A percentile compares a stretch with the other conserved stretches of the same genome.
phyloP scores from a whole-genome alignment of 495 filamentous ascomycete genomes.

The Penicillium cosmopolitanum region DNA sequence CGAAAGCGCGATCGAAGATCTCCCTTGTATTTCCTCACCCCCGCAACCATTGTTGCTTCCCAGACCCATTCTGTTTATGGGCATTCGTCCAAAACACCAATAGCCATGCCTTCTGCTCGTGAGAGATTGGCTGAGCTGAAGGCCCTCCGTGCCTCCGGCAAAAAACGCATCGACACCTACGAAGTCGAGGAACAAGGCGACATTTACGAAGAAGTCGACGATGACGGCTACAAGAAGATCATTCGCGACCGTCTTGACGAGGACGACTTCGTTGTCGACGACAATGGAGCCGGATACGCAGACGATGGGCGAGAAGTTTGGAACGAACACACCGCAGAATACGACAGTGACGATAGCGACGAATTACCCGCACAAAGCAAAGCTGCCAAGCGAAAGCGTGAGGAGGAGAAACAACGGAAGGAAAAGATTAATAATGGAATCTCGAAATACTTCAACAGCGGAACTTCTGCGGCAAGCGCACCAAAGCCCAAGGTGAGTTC shows the following conservation, averaged over 20 bases:
- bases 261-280: slow-evolving; percentile 97
- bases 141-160: slow-evolving; percentile 84
- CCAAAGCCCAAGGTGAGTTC: slow-evolving; percentile 76
- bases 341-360: slow-evolving; percentile 69
- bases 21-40: slow-evolving; percentile 27
- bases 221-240: slow-evolving; percentile 95
- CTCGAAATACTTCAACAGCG: slow-evolving; percentile 88
- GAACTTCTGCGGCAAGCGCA: slow-evolving; percentile 59
- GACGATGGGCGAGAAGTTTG: slow-evolving; percentile 98
- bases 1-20: slow-evolving; percentile 14
- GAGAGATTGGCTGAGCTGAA: slow-evolving; percentile 75
- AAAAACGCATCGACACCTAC: slow-evolving; percentile 88
- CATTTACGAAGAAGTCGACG: slow-evolving; percentile 95
- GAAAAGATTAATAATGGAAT: slow-evolving; percentile 90
- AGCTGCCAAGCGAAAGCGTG: slow-evolving; percentile 81
- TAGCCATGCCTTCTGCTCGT: slow-evolving; percentile 42
- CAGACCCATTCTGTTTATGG: slow-evolving; percentile 17
- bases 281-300: slow-evolving; percentile 91
- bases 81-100: slow-evolving; percentile 19
- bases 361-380: slow-evolving; percentile 68
- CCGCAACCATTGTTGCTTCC: slow-evolving; percentile 25
- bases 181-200: slow-evolving; percentile 81
- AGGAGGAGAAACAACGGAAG: slow-evolving; percentile 84
- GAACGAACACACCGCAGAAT: slow-evolving; percentile 65
- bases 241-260: slow-evolving; percentile 86